phyloP scores from a whole-genome alignment of 495 filamentous ascomycete species.

The Glutinoglossum americanum region DNA sequence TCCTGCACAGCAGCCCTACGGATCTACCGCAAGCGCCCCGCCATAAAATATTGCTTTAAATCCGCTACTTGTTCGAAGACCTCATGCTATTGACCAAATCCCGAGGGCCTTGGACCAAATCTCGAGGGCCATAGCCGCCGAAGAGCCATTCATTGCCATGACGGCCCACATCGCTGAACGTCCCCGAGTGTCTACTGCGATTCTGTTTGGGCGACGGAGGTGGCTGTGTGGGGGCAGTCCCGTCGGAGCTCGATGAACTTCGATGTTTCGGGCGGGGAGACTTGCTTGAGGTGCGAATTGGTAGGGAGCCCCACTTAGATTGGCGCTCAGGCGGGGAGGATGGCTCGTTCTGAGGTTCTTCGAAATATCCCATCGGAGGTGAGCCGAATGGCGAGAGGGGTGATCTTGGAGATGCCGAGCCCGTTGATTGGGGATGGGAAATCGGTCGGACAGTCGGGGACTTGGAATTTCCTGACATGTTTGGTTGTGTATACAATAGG shows the following conservation, averaged over 20 bases:
- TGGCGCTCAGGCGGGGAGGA: background rate
- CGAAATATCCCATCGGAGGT: background rate
- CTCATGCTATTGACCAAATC: background rate
- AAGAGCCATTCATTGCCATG: constrained; percentile 16
- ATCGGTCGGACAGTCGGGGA: background rate
- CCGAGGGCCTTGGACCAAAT: background rate
- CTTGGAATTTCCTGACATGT: background rate
- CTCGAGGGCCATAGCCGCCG: constrained; percentile 9
- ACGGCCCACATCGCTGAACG: constrained; percentile 8
- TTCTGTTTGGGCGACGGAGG: background rate
- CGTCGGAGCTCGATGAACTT: background rate
- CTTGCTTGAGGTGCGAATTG: background rate
- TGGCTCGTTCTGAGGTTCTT: background rate
- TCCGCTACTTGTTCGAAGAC: background rate
- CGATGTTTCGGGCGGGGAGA: background rate
- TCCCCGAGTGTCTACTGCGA: constrained; percentile 1
- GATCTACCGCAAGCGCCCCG: background rate
- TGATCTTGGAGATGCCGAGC: background rate
- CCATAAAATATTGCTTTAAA: background rate
- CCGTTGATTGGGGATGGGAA: background rate
- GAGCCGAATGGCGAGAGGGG: background rate
- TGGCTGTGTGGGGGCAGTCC: background rate
- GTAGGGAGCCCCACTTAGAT: background rate
- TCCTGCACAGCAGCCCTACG: background rate
- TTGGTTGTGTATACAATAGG: background rate